phyloP scores from a whole-genome alignment of 208 protist genomes.

The Leishmania braziliensis region DNA sequence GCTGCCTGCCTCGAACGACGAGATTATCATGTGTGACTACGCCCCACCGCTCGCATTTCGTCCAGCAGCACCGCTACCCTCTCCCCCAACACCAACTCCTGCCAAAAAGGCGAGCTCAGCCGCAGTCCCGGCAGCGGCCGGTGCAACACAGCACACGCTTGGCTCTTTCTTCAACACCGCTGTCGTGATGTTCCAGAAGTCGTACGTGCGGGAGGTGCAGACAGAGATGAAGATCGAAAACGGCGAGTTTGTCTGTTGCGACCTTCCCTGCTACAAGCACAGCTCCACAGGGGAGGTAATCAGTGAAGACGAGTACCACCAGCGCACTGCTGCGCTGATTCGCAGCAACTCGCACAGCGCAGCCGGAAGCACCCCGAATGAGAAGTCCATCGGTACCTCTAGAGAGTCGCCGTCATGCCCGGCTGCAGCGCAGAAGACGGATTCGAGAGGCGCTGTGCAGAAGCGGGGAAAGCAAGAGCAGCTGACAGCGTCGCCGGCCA shows the following conservation, averaged over 20 bases:
- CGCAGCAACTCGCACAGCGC: background rate
- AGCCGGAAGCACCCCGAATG: background rate
- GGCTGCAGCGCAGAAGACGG: slow-evolving; percentile 11
- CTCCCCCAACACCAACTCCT: background rate
- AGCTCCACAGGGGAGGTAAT: slow-evolving; percentile 54
- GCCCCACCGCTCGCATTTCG: slow-evolving; percentile 70
- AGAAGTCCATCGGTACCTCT: slow-evolving; percentile 1
- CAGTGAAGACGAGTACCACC: slow-evolving; percentile 70
- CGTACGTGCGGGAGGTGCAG: slow-evolving; percentile 58
- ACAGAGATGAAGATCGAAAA: slow-evolving; percentile 61
- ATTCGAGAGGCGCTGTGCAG: background rate
- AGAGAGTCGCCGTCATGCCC: background rate
- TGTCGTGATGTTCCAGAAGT: slow-evolving; percentile 66
- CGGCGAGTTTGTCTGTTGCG: slow-evolving; percentile 74
- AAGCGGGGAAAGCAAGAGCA: slow-evolving; percentile 18
- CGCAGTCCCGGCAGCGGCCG: background rate
- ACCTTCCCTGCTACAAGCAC: slow-evolving; percentile 51
- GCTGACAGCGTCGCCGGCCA: slow-evolving; percentile 4
- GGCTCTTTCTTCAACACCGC: slow-evolving; percentile 67
- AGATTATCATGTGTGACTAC: slow-evolving; percentile 83
- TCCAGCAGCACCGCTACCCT: slow-evolving; percentile 11
- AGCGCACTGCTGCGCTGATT: slow-evolving; percentile 36
- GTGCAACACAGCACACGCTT: slow-evolving; percentile 38
- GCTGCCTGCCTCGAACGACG: slow-evolving; percentile 61
- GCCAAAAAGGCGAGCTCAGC: slow-evolving; percentile 2